Evolutionary conservation across 306 rosid species (phyloP), one percentile per base, ranked within the genome.

Genomic region (Vigna radiata): DNA sequence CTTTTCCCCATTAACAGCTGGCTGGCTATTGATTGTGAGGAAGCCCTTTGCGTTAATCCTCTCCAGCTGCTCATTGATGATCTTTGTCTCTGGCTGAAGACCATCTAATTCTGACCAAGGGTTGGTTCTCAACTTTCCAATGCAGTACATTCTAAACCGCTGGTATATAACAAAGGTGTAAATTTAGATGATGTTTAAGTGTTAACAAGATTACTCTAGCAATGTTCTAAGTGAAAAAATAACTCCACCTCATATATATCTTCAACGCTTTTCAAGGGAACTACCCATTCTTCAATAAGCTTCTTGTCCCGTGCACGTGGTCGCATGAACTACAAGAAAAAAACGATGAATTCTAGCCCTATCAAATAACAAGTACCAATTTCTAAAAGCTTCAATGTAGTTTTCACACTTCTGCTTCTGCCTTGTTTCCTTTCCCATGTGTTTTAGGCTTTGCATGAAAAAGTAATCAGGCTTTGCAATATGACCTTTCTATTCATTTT

Each of bases 41-140:
- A 89, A 92, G 64, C 99, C 99, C 80, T 88, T 89, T 0, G 43
- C 12, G 84, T 86, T 95, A 64, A 95, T 84, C 79, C 79, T 92
- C 69, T 84, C 97, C 68, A 92, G 91, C 68, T 68, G 92, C 74
- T 95, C 97, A 12, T 88, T 90, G 77, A 95, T 95, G 82, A 91
- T 89, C 80, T 83, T 85, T 46, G 97, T 90, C 90, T 92, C 99
- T 18, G 96, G 94, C 85, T 89, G 97, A 80, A 95, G 94, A 81
- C 99, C 97, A 52, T 95, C 97, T 53, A 95, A 71, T 79, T 95
- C 99, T 37, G 97, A 92, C 99, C 99, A 95, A 31, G 99, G 99
- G 73, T 88, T 90, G 89, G 88, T 95, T 85, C 88, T 95, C 92
- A 95, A 85, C 83, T 88, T 90, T 78, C 99, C 96, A 81, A 87